Percentiles rank a stretch among this genome's conserved stretches.
phyloP scores from a whole-genome alignment of 495 filamentous ascomycete genomes.

The Tuber microsphaerosporum region DNA sequence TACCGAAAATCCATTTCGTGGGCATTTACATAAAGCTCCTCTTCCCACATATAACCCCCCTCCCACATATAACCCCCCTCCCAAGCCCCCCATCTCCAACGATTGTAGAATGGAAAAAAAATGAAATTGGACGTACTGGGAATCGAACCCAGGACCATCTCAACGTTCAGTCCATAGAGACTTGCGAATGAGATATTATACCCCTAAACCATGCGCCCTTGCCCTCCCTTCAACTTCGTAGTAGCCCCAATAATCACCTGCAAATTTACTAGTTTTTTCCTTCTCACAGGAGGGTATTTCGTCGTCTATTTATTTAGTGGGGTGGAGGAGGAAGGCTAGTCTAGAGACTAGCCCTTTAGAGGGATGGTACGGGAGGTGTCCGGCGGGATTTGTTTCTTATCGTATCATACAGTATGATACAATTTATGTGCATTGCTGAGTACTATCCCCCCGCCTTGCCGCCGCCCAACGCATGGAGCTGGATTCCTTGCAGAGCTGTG shows the following conservation, averaged over 20 bases:
- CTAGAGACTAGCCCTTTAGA: neutral
- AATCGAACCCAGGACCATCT: conserved; percentile 1
- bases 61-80: too few species aligned
- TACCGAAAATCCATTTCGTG: neutral
- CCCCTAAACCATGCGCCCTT: neutral
- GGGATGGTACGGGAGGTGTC: too few species aligned
- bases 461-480: too few species aligned
- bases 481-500: too few species aligned
- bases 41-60: too few species aligned
- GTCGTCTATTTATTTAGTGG: neutral
- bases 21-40: neutral
- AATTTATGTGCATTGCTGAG: too few species aligned
- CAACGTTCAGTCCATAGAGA: neutral
- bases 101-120: neutral
- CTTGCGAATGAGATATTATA: conserved; percentile 2
- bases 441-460: too few species aligned
- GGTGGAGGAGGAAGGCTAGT: neutral
- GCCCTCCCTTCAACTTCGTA: fast-evolving
- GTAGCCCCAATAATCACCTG: neutral
- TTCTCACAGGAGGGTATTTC: neutral
- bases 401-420: too few species aligned
- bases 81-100: neutral
- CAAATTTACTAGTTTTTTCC: neutral
- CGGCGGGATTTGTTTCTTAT: too few species aligned
- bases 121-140: neutral